Percentiles rank a stretch among this genome's conserved stretches.
Conservation (phyloP, 768 basidiomycete genomes). For the Rhodotorula babjevae region DNA sequence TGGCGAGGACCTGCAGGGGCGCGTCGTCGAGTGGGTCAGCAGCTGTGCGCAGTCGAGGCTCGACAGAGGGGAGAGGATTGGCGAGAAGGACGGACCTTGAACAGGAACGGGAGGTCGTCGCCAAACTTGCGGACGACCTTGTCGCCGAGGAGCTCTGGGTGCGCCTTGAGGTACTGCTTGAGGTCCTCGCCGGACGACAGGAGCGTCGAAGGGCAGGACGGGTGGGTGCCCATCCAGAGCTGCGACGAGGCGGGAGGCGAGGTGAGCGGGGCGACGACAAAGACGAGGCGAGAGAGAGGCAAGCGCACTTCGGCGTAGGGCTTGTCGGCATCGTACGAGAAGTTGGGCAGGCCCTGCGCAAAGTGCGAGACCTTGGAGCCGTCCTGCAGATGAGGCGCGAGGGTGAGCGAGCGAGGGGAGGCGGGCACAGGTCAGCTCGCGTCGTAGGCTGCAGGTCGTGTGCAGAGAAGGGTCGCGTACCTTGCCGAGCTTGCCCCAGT, state of each 20-base stretch:
- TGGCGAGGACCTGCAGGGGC: slow-evolving; percentile 55
- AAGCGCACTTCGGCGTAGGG: slow-evolving; percentile 86
- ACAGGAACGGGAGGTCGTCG: slow-evolving; percentile 80
- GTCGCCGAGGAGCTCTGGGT: slow-evolving; percentile 66
- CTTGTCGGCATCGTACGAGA: slow-evolving; percentile 62
- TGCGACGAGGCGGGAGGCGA: slow-evolving; percentile 46
- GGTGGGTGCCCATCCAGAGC: slow-evolving; percentile 99
- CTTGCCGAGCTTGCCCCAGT: slow-evolving; percentile 85
- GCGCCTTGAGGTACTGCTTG: slow-evolving; percentile 58
- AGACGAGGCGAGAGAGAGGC: slow-evolving; percentile 1
- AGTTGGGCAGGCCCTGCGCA: slow-evolving; percentile 61
- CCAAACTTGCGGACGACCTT: slow-evolving; percentile 58
- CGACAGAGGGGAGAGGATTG: too few relatives aligned
- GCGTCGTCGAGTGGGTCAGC: slow-evolving; percentile 51
- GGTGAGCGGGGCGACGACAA: not conserved
- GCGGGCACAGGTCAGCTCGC: not conserved
- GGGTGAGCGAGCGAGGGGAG: not conserved
- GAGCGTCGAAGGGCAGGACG: slow-evolving; percentile 62
- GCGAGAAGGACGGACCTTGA: slow-evolving; percentile 59
- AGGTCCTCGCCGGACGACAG: slow-evolving; percentile 55
- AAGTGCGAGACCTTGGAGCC: slow-evolving; percentile 81
- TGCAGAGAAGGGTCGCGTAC: slow-evolving; percentile 33
- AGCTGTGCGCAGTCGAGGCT: too few relatives aligned
- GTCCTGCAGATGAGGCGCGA: slow-evolving; percentile 11
- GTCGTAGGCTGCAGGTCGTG: not conserved